Percentiles rank a stretch among this genome's conserved stretches.
phyloP scores from a whole-genome alignment of 306 rosid species.

The Chamaecrista fasciculata region DNA sequence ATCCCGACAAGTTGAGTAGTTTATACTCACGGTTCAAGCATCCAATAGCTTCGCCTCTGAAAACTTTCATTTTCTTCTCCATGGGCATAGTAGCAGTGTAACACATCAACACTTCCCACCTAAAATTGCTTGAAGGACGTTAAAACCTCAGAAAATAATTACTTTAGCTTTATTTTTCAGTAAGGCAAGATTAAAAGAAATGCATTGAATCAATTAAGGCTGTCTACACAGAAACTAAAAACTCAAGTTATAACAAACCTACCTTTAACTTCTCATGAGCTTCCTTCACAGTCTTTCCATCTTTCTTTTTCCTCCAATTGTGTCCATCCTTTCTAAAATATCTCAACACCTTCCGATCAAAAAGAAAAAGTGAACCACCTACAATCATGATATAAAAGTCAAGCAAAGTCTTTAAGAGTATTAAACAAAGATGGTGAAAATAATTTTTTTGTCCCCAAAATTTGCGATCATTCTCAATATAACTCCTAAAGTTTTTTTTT shows the following conservation, averaged over 20 bases:
- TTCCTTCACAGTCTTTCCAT: slow-evolving; percentile 90
- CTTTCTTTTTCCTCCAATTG: slow-evolving; percentile 91
- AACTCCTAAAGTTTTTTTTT: no score
- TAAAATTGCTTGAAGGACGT: slow-evolving; percentile 49
- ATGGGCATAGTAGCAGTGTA: slow-evolving; percentile 95
- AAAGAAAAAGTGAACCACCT: slow-evolving; percentile 91
- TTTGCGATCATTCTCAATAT: no score
- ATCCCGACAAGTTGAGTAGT: slow-evolving; percentile 23
- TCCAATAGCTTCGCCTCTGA: slow-evolving; percentile 95
- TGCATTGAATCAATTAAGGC: neutral
- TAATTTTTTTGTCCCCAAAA: no score
- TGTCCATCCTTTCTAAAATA: slow-evolving; percentile 94
- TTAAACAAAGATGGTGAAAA: no score
- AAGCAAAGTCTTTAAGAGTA: slow-evolving; percentile 8
- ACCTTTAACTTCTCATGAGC: slow-evolving; percentile 97
- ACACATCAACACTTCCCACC: slow-evolving; percentile 90
- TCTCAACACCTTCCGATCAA: slow-evolving; percentile 87
- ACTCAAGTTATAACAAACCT: slow-evolving; percentile 27
- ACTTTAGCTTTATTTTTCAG: slow-evolving; percentile 21
- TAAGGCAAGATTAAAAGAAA: neutral
- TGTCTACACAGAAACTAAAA: slow-evolving; percentile 11
- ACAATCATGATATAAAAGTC: slow-evolving; percentile 31
- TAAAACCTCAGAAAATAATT: slow-evolving; percentile 31
- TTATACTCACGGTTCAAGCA: slow-evolving; percentile 85
- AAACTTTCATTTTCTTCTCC: slow-evolving; percentile 91